A percentile compares a stretch with the other conserved stretches of the same genome.
Evolutionary conservation across 2,329 filamentous ascomycete genomes (phyloP).

Genomic region (Trichoderma semiorbis): DNA sequence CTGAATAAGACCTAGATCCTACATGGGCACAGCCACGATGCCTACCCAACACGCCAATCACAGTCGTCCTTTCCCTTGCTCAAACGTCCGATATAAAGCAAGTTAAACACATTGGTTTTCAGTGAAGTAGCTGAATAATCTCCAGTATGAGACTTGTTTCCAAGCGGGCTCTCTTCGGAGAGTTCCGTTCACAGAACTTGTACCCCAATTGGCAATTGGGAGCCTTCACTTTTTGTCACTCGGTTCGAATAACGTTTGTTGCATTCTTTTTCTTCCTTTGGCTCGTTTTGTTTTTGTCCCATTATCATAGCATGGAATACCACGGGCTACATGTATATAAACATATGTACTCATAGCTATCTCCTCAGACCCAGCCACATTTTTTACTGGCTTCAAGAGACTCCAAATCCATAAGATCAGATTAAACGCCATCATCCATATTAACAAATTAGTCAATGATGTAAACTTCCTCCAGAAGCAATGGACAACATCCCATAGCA

Average conservation of each 20-base stretch:
- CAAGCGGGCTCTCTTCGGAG: neutral
- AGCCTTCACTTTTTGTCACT: neutral
- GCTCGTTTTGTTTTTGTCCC: neutral
- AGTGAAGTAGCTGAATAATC: neutral
- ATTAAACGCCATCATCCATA: too few species aligned
- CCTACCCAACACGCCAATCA: neutral
- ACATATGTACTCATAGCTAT: neutral
- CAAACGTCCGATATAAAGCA: neutral
- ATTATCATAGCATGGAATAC: neutral
- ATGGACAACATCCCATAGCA: neutral
- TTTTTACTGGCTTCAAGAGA: neutral
- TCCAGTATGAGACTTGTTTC: neutral
- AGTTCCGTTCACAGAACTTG: neutral
- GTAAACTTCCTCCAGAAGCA: neutral
- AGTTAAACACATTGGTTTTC: neutral
- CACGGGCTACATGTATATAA: neutral
- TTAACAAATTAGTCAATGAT: too few species aligned
- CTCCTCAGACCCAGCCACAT: neutral
- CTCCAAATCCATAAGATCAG: too few species aligned
- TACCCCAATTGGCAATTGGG: neutral
- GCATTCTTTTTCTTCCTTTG: neutral
- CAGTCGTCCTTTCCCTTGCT: neutral
- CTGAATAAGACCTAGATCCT: neutral
- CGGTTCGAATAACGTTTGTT: neutral
- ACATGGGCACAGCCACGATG: neutral